Evolutionary conservation across 73 alveolate genomes (phyloP).

Genomic region (Paramecium primaurelia): DNA sequence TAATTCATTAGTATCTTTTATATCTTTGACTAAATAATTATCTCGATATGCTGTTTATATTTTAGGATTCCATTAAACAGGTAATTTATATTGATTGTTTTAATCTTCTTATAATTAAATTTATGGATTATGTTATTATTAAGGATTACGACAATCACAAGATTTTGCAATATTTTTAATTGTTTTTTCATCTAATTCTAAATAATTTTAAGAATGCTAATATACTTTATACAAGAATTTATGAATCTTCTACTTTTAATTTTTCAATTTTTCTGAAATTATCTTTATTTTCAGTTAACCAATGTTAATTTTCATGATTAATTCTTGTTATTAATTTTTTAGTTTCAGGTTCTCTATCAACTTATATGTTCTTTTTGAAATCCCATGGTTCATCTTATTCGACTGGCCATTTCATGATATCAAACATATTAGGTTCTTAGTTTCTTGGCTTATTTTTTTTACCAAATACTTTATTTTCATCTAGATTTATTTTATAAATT

Average conservation of each 20-base stretch:
- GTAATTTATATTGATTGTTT: background rate
- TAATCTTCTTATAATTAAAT: background rate
- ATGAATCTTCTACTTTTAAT: background rate
- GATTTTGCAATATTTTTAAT: background rate
- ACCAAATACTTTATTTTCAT: slow-evolving; percentile 19
- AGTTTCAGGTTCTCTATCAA: slow-evolving; percentile 35
- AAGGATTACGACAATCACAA: background rate
- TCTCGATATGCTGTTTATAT: slow-evolving; percentile 11
- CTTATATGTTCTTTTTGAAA: slow-evolving; percentile 22
- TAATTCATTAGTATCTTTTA: background rate
- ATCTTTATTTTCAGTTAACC: slow-evolving; percentile 42
- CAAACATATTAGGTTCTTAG: slow-evolving; percentile 40
- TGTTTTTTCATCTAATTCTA: slow-evolving; percentile 33
- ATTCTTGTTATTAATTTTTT: background rate
- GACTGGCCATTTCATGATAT: background rate
- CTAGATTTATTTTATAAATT: background rate
- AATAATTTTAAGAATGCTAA: background rate
- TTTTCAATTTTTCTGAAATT: slow-evolving; percentile 41
- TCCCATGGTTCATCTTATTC: slow-evolving; percentile 49
- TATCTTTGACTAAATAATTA: background rate
- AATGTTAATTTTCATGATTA: slow-evolving; percentile 8
- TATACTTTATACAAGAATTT: background rate
- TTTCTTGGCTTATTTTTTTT: slow-evolving; percentile 35
- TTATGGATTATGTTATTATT: background rate
- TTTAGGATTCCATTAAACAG: slow-evolving; percentile 33